Evolutionary conservation across 305 asterid species (phyloP), one percentile per base, ranked within the genome.

Genomic region (Fraxinus angustifolia): DNA sequence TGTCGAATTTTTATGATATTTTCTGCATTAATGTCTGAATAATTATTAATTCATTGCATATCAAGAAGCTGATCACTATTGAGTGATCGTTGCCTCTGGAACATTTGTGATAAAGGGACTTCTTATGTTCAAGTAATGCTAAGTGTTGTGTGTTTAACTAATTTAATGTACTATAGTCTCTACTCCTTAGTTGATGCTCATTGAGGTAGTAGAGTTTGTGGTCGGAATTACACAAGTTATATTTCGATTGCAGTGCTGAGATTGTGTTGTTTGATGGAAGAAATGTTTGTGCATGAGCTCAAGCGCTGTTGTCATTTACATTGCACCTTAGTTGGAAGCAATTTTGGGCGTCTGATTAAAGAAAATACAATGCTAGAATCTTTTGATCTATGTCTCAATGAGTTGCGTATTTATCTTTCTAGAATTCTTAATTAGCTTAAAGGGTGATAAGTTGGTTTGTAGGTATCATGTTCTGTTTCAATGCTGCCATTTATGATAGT

Each of bases 1-100:
- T 84, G 33, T 79, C 31, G 28, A 38, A 34, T 78, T 16, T 80
- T 79, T 79, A 65, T 82, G 80, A 68, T 34, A 35, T 60, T 60
- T 79, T 21, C 26, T 17, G 38, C 65, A 23, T 48, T 28, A 26
- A 30, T 48, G 56, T 21, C 11, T 75, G 35, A 75, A 28, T 75
- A 8, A 45, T 35, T 19, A 76, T 70, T 56, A n/a, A 28, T 31
- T 71, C 60, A n/a, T 50, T 75, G 60, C 56, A 74, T n/a, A 19
- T 38, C 36, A 35, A 19, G 31, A 38, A 53, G 28, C 73, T n/a
- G 76, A 34, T 42, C 38, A 0, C 10, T 16, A 70, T 4, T 70
- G 42, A 31, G 75, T 16, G 36, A 67, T 26, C 16, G 23, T 31
- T 11, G 40, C 21, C 75, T 11, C 35, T 5, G 21, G 23, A 14